These are phyloP conservation scores for Maudiozyma humilis DNA, from an alignment of 1,139 yeast genomes.

Conservation along the genomic window DNA sequence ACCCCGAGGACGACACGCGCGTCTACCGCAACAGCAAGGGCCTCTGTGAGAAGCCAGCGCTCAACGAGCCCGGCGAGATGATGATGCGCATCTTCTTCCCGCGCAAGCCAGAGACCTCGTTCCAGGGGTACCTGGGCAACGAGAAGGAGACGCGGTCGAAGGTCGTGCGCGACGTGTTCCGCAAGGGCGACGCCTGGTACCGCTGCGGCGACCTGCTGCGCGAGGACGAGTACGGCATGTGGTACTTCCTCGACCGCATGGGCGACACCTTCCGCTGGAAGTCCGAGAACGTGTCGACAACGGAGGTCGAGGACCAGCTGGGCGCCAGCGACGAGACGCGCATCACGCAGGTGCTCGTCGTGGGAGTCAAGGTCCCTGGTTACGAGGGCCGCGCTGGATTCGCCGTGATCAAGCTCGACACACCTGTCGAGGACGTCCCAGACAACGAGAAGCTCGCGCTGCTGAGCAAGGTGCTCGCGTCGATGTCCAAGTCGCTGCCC, in stretches of 20 bases:
- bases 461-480: conserved; percentile 35
- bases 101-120: conserved; percentile 55
- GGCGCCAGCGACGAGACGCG: conserved; percentile 33
- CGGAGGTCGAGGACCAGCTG: conserved; percentile 83
- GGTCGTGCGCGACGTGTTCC: conserved; percentile 62
- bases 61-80: conserved; percentile 79
- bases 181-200: conserved; percentile 86
- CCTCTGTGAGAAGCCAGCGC: conserved; percentile 41
- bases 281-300: conserved; percentile 89
- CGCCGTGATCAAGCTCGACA: conserved; percentile 60
- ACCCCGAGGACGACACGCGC: conserved; percentile 69
- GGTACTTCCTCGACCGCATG: conserved; percentile 82
- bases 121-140: conserved; percentile 87
- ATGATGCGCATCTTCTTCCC: conserved; percentile 67
- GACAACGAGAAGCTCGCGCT: conserved; percentile 33
- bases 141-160: conserved; percentile 71
- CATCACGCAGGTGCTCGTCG: conserved; percentile 69
- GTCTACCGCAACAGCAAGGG: conserved; percentile 69
- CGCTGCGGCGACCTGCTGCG: conserved; percentile 80
- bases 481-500: conserved; percentile 52
- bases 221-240: conserved; percentile 58
- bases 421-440: conserved; percentile 27
- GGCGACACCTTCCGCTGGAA: conserved; percentile 98
- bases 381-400: conserved; percentile 96
- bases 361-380: conserved; percentile 77